phyloP scores from a whole-genome alignment of 306 rosid genomes.

The Dalbergia cultrata region DNA sequence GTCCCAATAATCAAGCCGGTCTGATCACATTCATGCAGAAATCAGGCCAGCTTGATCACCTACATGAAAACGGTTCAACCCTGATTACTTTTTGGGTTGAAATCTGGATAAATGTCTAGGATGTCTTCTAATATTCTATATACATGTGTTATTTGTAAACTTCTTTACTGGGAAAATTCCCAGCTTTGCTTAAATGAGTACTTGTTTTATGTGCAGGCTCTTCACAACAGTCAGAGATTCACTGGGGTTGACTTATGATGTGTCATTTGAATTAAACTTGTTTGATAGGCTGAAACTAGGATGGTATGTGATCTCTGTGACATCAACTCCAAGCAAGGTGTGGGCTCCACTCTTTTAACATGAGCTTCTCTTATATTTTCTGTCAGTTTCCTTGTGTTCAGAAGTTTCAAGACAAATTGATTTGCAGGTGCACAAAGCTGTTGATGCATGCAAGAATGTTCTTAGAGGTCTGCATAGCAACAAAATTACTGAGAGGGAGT shows the following conservation, averaged over 20 bases:
- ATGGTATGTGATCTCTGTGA: slow-evolving; percentile 97
- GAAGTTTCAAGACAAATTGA: slow-evolving; percentile 42
- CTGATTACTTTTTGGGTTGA: slow-evolving; percentile 7
- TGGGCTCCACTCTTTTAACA: slow-evolving; percentile 49
- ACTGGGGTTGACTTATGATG: slow-evolving; percentile 96
- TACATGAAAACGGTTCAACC: neutral
- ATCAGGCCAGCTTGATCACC: slow-evolving; percentile 13
- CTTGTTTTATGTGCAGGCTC: slow-evolving; percentile 71
- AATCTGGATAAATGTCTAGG: slow-evolving; percentile 23
- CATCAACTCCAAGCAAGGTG: slow-evolving; percentile 97
- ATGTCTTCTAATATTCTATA: slow-evolving; percentile 18
- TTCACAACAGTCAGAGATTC: slow-evolving; percentile 96
- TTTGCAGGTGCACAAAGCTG: slow-evolving; percentile 93
- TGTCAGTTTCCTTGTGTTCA: slow-evolving; percentile 38
- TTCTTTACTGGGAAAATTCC: neutral
- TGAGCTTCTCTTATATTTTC: slow-evolving; percentile 21
- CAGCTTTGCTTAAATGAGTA: slow-evolving; percentile 41
- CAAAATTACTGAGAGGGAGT: slow-evolving; percentile 87
- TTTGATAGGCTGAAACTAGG: slow-evolving; percentile 95
- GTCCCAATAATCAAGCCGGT: neutral
- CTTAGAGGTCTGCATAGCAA: slow-evolving; percentile 94
- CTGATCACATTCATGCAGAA: slow-evolving; percentile 1
- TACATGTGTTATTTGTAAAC: neutral
- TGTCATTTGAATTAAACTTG: slow-evolving; percentile 89
- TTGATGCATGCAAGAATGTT: slow-evolving; percentile 97